Conservation (phyloP, 164 flowering plant genomes). For the Cinnamomum chago region DNA sequence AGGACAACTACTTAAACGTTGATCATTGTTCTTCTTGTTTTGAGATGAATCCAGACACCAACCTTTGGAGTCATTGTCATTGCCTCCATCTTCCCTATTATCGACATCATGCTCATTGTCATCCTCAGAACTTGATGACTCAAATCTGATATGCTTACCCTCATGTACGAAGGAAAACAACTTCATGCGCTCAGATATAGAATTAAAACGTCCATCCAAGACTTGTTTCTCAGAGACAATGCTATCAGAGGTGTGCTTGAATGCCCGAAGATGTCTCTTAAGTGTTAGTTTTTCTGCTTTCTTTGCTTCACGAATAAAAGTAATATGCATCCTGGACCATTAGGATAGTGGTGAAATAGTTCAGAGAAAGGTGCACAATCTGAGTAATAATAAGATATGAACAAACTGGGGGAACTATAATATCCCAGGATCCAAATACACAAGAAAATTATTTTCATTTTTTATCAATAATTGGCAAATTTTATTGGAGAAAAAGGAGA, state of each 20-base stretch:
- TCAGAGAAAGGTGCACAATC: background rate
- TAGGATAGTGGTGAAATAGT: background rate
- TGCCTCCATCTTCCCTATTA: constrained; percentile 18
- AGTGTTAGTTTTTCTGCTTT: constrained; percentile 32
- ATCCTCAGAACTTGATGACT: constrained; percentile 74
- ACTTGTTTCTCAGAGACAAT: constrained; percentile 37
- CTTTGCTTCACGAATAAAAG: constrained; percentile 40
- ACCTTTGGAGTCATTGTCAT: constrained; percentile 11
- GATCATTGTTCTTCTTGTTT: constrained; percentile 30
- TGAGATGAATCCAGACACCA: constrained; percentile 21
- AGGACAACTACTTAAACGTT: constrained; percentile 64
- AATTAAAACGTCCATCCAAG: constrained; percentile 53
- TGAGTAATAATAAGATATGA: background rate
- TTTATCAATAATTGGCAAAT: no score
- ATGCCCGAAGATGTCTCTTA: constrained; percentile 22
- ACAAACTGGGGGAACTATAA: background rate
- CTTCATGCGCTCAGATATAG: constrained; percentile 55
- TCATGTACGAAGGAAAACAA: constrained; percentile 45
- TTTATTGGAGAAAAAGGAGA: no score
- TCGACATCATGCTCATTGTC: constrained; percentile 25
- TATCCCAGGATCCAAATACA: background rate
- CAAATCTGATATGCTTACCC: constrained; percentile 64
- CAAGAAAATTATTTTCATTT: no score
- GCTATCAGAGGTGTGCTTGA: constrained; percentile 21
- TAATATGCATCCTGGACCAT: constrained; percentile 48